phyloP scores from a whole-genome alignment of 106 monocot genomes.

The Dendrobium chrysotoxum region DNA sequence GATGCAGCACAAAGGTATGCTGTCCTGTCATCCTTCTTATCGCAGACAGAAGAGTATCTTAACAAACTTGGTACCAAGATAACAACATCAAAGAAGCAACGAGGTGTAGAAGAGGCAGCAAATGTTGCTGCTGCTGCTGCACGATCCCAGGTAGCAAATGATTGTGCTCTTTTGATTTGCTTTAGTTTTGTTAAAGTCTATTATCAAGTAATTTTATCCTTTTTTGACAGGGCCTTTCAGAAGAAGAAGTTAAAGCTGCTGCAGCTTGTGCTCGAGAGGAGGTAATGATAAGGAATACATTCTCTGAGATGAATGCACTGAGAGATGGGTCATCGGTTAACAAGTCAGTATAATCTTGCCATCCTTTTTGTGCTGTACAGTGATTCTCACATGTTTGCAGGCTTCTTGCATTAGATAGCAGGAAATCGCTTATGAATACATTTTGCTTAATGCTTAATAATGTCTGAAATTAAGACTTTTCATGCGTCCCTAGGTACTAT shows the following conservation, averaged over 20 bases:
- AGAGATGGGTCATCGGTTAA: slow-evolving; percentile 69
- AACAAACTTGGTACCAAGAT: slow-evolving; percentile 93
- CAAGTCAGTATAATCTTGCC: slow-evolving; percentile 42
- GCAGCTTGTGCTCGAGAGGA: slow-evolving; percentile 92
- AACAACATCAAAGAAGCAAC: slow-evolving; percentile 77
- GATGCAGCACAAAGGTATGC: slow-evolving; percentile 80
- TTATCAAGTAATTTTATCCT: background rate
- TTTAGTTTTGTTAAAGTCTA: background rate
- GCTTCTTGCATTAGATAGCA: slow-evolving; percentile 1
- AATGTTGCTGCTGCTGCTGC: slow-evolving; percentile 75
- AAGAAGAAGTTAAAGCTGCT: slow-evolving; percentile 89
- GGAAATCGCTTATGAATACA: background rate
- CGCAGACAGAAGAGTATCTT: slow-evolving; percentile 97
- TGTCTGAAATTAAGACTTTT: background rate
- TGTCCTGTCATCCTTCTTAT: slow-evolving; percentile 93
- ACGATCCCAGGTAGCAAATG: slow-evolving; percentile 47
- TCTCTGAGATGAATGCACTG: slow-evolving; percentile 96
- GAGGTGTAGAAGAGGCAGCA: slow-evolving; percentile 92
- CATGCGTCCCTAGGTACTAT: slow-evolving; percentile 59
- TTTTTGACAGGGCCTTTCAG: slow-evolving; percentile 66
- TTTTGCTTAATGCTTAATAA: background rate
- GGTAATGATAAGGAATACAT: slow-evolving; percentile 83
- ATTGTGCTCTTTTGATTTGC: background rate
- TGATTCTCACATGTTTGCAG: background rate
- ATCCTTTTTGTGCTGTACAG: background rate